Evolutionary conservation across 164 flowering plant species (phyloP), one percentile per base, ranked within the genome.

Genomic region (Annona squamosa): DNA sequence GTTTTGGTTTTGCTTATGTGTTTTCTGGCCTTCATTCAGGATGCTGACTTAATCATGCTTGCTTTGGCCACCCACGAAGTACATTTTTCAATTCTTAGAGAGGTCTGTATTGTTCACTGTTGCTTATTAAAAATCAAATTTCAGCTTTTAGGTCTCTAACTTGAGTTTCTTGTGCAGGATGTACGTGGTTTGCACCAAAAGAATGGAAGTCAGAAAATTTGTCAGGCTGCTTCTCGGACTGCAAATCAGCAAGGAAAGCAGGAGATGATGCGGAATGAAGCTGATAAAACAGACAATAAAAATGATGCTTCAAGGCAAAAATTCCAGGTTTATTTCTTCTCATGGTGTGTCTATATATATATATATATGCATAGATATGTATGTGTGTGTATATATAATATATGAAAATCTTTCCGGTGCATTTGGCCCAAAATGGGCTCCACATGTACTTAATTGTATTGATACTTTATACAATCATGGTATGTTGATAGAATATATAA

Each of bases 41-140:
- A 90, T 83, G 91, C 91, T 5, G 94, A 88, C 74, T 72, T 90
- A 18, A 88, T 90, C 65, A 85, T 90, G 91, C 87, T 88, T 42
- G 87, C 86, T 5, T 73, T 90, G 80, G 85, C 91, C 18, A 87
- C 88, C 4, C 94, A 90, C 64, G 92, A 90, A 81, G 45, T 87
- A 48, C 90, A 90, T 77, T 84, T 87, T 72, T 79, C 91, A 47
- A 81, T 90, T 73, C 73, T 90, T n/a, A 84, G 94, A 82, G 92
- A 88, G 91, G 90, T 86, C 69, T 47, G 79, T 71, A 9, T 43
- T 13, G 48, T 13, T 19, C 65, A 71, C 3, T 41, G 65, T 72
- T 26, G 1, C 73, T 57, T 59, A 10, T 43, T 71, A 2, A 42
- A 42, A 43, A 10, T 43, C 57, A 2, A 42, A 42, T 42, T 71